Conservation (phyloP, 2,329 filamentous ascomycete genomes). For the Cladosporium oxysporum region DNA sequence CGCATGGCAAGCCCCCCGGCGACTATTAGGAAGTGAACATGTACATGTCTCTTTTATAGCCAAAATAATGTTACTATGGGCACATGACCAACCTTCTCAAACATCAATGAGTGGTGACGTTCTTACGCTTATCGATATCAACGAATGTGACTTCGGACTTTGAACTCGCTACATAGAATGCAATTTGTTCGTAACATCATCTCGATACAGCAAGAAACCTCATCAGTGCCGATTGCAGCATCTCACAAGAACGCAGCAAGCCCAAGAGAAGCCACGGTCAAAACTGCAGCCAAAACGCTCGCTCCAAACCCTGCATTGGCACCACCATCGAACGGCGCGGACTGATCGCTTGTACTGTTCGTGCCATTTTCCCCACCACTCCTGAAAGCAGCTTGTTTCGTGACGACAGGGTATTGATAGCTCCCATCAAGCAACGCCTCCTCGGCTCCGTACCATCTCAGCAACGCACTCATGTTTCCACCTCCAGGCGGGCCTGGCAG, state of each 20-base stretch:
- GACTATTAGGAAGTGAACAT: conserved; percentile 20
- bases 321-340: not conserved
- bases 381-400: conserved; percentile 17
- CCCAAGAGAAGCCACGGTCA: not conserved
- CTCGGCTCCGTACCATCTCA: conserved; percentile 11
- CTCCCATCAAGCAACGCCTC: conserved; percentile 3
- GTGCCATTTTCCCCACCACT: not conserved
- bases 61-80: not conserved
- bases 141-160: not conserved
- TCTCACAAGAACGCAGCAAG: conserved; percentile 1
- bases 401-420: conserved; percentile 6
- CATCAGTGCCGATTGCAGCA: not conserved
- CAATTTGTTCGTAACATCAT: not conserved
- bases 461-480: conserved; percentile 4
- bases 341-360: not conserved
- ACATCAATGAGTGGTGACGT: not conserved
- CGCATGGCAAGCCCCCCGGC: conserved; percentile 46
- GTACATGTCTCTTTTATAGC: not conserved
- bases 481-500: conserved; percentile 15
- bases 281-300: conserved; percentile 2
- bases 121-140: not conserved
- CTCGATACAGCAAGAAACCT: not conserved
- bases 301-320: not conserved
- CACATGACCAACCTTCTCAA: not conserved
- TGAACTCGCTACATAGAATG: not conserved